Percentiles rank a stretch among this genome's conserved stretches.
Evolutionary conservation across 2,329 filamentous ascomycete species (phyloP).

Genomic region (Truncatella angustata): DNA sequence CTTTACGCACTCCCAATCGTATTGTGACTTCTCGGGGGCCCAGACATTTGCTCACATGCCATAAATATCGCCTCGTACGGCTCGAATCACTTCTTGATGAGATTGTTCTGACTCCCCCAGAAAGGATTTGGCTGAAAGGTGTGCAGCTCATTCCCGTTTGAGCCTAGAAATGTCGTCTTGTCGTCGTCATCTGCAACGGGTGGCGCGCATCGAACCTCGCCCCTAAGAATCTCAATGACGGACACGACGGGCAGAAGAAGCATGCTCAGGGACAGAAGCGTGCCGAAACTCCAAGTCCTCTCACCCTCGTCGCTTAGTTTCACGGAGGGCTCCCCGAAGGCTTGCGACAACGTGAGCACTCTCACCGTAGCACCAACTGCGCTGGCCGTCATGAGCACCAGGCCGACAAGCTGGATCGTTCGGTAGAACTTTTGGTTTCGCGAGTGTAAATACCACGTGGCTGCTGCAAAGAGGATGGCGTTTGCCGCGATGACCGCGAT

Average conservation of each 20-base stretch:
- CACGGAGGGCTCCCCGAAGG: constrained; percentile 55
- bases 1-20: too few species aligned
- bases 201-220: constrained; percentile 36
- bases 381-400: constrained; percentile 55
- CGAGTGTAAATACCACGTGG: constrained; percentile 64
- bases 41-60: too few species aligned
- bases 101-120: background rate
- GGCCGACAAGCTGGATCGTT: constrained; percentile 49
- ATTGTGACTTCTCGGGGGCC: too few species aligned
- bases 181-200: constrained; percentile 16
- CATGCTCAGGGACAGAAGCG: constrained; percentile 58
- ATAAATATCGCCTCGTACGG: too few species aligned
- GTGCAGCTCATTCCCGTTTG: background rate
- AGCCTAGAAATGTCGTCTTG: background rate
- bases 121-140: constrained; percentile 7
- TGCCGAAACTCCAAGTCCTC: constrained; percentile 61
- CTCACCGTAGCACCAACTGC: constrained; percentile 58
- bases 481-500: constrained; percentile 61
- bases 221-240: constrained; percentile 55
- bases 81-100: background rate
- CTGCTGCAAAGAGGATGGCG: constrained; percentile 54
- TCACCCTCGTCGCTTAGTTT: constrained; percentile 51
- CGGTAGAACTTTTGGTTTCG: constrained; percentile 53
- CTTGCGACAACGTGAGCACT: constrained; percentile 57
- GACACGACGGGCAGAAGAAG: constrained; percentile 59